Percentiles rank a stretch among this genome's conserved stretches.
Conservation (phyloP, 179 eudicot species). For the Spergularia azorica region DNA sequence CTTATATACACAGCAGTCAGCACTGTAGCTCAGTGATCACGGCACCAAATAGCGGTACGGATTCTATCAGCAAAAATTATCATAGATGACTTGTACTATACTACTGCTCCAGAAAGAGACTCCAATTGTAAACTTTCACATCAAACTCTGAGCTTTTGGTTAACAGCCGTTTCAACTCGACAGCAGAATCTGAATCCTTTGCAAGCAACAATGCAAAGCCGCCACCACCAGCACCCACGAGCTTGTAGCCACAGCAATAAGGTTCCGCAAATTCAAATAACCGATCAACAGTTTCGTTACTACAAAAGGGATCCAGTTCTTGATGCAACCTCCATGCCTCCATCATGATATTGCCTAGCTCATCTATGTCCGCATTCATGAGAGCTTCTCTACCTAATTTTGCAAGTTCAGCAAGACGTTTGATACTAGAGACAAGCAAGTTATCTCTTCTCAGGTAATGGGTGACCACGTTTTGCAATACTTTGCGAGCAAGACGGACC, state of each 20-base stretch:
- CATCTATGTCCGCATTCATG: constrained; percentile 82
- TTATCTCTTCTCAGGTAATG: constrained; percentile 86
- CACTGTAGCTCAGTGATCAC: too few relatives aligned
- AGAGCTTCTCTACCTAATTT: constrained; percentile 88
- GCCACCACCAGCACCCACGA: constrained; percentile 99
- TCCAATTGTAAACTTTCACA: constrained; percentile 79
- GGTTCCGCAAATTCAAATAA: constrained; percentile 69
- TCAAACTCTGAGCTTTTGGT: constrained; percentile 50
- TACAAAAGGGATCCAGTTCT: constrained; percentile 89
- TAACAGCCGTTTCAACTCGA: constrained; percentile 52
- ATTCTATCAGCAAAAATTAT: background rate
- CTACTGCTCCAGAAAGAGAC: constrained; percentile 35
- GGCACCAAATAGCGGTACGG: background rate
- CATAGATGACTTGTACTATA: background rate
- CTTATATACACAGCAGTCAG: too few relatives aligned
- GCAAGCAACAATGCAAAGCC: constrained; percentile 93
- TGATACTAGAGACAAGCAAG: constrained; percentile 86
- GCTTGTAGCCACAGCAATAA: constrained; percentile 89
- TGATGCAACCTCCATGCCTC: constrained; percentile 95
- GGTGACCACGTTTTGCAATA: constrained; percentile 85
- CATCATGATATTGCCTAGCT: constrained; percentile 68
- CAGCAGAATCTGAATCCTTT: constrained; percentile 58
- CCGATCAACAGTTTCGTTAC: constrained; percentile 73
- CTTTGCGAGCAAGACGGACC: constrained; percentile 96
- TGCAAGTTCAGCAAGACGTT: constrained; percentile 90